Base-by-base conservation (phyloP, 192 early-diverging fungal species). In the Entophlyctis helioformis region DNA sequence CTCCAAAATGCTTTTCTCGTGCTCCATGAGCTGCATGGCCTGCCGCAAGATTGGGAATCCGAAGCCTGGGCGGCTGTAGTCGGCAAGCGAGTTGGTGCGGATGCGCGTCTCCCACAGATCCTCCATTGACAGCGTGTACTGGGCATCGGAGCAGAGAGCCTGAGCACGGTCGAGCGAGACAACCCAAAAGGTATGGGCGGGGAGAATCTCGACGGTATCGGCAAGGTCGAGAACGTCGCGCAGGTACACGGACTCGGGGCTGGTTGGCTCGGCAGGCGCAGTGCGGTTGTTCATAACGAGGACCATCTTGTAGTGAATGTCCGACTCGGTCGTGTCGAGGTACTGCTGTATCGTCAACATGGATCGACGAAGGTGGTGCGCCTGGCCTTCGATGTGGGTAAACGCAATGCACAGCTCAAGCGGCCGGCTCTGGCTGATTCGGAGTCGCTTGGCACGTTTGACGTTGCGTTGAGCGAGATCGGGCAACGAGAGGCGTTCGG, bases 251-350 rank as follows among this genome's bases (percentile, higher is more conserved):
- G 38, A 2, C 12, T 24, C n/a, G 21, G 36, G 35, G 26, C 36
- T 39, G 6, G 47, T 33, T 12, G 38, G 38, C 34, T 48, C 47
- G 27, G 36, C 47, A 15, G 15, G 24, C 21, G 28, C 2, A n/a
- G 27, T 12, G 28, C 43, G 13, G 25, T 16, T 34, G 2, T 24
- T 5, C 4, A 19, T 25, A 15, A 48, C 10, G 7, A 38, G 34
- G 0, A 48, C 47, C 7, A 24, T 23, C 18, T 48, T 36, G 24
- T 38, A 48, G 1, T 4, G 16, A 11, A 48, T 11, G 36, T 5
- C 13, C 10, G 47, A 36, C 38, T 48, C 47, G 35, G 36, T 24
- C n/a, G 47, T 48, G 3, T 36, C 35, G 13, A 48, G 47, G 27
- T 48, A 36, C 12, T 48, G 47, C 2, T 38, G 10, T 33, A 48